Evolutionary conservation across 345 rosid species (phyloP), one percentile per base, ranked within the genome.

Genomic region (Mallotus nudiflorus): DNA sequence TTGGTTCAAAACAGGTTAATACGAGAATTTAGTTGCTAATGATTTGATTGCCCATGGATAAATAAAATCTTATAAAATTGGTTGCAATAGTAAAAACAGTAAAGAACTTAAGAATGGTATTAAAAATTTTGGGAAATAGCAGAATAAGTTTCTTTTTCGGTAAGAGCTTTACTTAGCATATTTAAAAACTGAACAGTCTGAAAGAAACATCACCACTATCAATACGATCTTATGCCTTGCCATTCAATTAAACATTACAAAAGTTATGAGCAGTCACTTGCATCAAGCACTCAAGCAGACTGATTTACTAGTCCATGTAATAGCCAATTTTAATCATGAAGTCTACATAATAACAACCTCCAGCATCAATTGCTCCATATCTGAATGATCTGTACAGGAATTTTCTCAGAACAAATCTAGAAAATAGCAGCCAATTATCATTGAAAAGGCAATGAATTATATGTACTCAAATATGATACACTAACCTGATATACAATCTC

Each of bases 401-500:
- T 27, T 55, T 40, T 20, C 48, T 3, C 40, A 33, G 46, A 69
- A 69, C 18, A 69, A 57, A 40, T 58, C 46, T 13, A 12, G 16
- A 25, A 62, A 57, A 55, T 24, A 5, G 25, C 31, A 58, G 19
- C 8, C 51, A 46, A 19, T 53, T 28, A 28, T 51, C 22, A 22
- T 63, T 37, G 50, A 12, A 50, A 45, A 71, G 31, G 50, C 48
- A 49, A 42, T 56, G 39, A 64, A n/a, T 42, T 24, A 9, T 22
- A 31, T 44, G 20, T 42, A 28, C 76, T 33, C 46, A 63, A 71
- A 61, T 37, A 68, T 18, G 50, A 52, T 69, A 29, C 55, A 77
- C 60, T 77, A 75, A 88, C 99, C 99, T 90, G 99, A 82, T 95
- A 92, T 74, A 88, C 79, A 15, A 80, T 83, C 84, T 95, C 97